phyloP scores from a whole-genome alignment of 257 asterid species.

The Forsythia suspensa region DNA sequence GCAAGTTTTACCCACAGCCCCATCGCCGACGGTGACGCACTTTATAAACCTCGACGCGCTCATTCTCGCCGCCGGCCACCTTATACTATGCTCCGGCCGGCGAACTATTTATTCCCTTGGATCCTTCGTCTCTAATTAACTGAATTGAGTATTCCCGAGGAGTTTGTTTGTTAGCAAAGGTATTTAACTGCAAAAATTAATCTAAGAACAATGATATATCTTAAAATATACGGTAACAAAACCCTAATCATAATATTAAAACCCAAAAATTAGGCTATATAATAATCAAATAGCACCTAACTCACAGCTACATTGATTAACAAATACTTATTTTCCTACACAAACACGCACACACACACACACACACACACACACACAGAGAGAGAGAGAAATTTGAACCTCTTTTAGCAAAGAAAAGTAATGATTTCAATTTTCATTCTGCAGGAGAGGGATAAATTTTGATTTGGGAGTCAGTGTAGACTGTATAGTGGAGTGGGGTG shows the following conservation, averaged over 20 bases:
- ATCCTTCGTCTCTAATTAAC: not conserved
- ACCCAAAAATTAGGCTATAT: slow-evolving; percentile 3
- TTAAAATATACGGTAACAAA: slow-evolving; percentile 20
- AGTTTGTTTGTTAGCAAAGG: slow-evolving; percentile 20
- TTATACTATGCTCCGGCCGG: slow-evolving; percentile 12
- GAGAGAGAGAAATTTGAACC: slow-evolving; percentile 10
- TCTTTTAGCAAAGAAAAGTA: slow-evolving; percentile 17
- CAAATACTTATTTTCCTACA: not conserved
- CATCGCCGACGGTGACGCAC: slow-evolving; percentile 86
- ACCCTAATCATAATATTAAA: slow-evolving; percentile 26
- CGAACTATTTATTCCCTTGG: slow-evolving; percentile 19
- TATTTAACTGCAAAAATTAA: slow-evolving; percentile 29
- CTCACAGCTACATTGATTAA: slow-evolving; percentile 40
- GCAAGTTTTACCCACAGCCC: slow-evolving; percentile 87
- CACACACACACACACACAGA: slow-evolving; percentile 16
- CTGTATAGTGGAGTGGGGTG: not conserved
- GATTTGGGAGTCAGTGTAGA: not conserved
- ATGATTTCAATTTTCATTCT: slow-evolving; percentile 1
- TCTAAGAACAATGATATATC: slow-evolving; percentile 15
- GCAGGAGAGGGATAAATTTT: slow-evolving; percentile 7
- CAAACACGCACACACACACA: slow-evolving; percentile 1
- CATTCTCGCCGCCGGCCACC: slow-evolving; percentile 51
- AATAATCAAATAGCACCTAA: slow-evolving; percentile 37
- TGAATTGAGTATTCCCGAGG: not conserved
- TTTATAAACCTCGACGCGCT: slow-evolving; percentile 78